Evolutionary conservation across 2,329 filamentous ascomycete genomes (phyloP), one percentile per base, ranked within the genome.

Genomic region (Diaporthe longicolla): DNA sequence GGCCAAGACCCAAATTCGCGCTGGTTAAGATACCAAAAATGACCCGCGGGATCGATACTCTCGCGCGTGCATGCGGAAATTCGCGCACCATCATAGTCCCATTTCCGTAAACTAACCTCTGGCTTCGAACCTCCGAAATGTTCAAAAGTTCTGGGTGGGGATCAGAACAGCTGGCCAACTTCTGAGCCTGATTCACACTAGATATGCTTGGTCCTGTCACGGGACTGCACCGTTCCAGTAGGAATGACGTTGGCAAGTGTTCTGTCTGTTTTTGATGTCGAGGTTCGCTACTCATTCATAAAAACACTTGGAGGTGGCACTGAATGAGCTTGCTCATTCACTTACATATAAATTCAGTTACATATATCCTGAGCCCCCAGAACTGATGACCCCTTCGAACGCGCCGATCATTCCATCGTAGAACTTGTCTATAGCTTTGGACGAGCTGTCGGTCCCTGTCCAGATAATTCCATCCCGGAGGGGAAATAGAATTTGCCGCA

Each of bases 401-500:
- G 24, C 37, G 24, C 59, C 1, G 15, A 63, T 63, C 37, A 63
- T 63, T 29, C 17, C 59, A 48, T 45, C 24, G 17, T 63, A 63
- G 17, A 63, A 24, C 17, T 48, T 48, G 26, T 48, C 59, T 32
- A 15, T 37, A 15, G 24, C 59, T 48, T 63, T 8, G 8, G 40
- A 37, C 40, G 59, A 63, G 59, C 40, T 24, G 40, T 63, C 40
- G 15, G 40, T 48, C 24, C 59, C 40, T n/a, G 59, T 63, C 59
- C 59, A 48, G 29, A 48, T 48, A 8, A n/a, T 8, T 24, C 59
- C 40, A 32, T 24, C 59, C 40, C 40, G 40, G 29, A 48, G 40
- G 24, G 59, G 24, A 48, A 63, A 63, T 21, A 63, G 40, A 48
- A 63, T 4, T 32, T 63, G 59, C 17, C 40, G 59, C 15, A 63